Base-by-base conservation (phyloP, 129 eudicot genomes). In the Flaveria brownii region DNA sequence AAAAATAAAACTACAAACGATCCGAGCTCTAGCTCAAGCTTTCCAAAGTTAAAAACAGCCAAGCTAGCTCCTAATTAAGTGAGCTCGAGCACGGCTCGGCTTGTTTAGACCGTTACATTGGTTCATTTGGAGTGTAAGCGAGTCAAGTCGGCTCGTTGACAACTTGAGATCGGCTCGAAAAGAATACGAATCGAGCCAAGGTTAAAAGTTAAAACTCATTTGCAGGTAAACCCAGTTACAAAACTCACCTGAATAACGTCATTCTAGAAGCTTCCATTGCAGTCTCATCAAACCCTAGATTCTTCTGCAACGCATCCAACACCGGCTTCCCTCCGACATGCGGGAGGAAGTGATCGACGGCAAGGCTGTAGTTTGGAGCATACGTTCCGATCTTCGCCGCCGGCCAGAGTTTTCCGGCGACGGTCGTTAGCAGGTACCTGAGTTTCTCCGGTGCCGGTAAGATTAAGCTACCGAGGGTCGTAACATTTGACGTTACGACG, bases 241-340 rank as follows among this genome's bases (percentile, higher is more conserved):
- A 36, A 36, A 36, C 7, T 36, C 41, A 90, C 65, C 92, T 81
- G 6, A 79, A 55, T 50, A 90, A 64, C 4, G 96, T 87, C 90
- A 90, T 90, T 68, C 85, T 75, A 6, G 92, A 84, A 28, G 89
- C 59, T 67, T 90, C 96, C 87, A 90, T 86, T 2, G 82, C 81
- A 0, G 57, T 18, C 26, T 86, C 84, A 18, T 66, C 76, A 22
- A 82, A 75, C 52, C 86, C 78, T 5, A 90, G 50, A 10, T 49
- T 82, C 30, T 49, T 82, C 73, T 90, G 80, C 71, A 90, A 46
- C 13, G 71, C 86, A 4, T 87, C 92, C 2, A 90, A 63, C 61
- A 87, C 87, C 2, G 91, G 88, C 79, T 73, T 84, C 67, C 92
- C 96, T 4, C 96, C 96, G 5, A 83, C 92, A 49, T 90, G 96